Evolutionary conservation across 129 eudicot genomes (phyloP), one percentile per base, ranked within the genome.

Genomic region (Artemisia argyi): DNA sequence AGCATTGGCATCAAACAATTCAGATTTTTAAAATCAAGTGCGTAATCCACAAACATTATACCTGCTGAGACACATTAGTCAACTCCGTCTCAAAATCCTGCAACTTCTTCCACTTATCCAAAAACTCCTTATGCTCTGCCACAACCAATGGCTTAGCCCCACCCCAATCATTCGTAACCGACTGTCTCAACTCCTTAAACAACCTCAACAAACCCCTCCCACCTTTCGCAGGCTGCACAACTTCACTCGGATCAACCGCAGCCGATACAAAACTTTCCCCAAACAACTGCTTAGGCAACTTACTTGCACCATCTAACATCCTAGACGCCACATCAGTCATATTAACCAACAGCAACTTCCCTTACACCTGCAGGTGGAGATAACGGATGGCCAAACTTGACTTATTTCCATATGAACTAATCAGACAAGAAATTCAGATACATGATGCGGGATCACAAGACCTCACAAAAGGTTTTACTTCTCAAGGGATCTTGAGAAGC

Each of bases 141-240:
- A 88, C 84, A 16, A 88, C 76, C 0, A 86, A 69, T 0, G 97
- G 96, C 84, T 80, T 95, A 2, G 78, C 30, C 19, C 73, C 90
- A 10, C 97, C 88, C 96, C 97, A 90, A 77, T 90, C 99, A 67
- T 90, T 84, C 0, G 83, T 66, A 44, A 95, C 93, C 6, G 96
- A 85, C 76, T 94, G 99, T 83, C 85, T 94, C 86, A 94, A 78
- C 88, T 94, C 99, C 86, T 79, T 94, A 57, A 94, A 88, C n/a
- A 90, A 50, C 83, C 97, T 82, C 84, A 94, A 75, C 79, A 90
- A 83, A 80, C 90, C 97, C 81, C 90, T 83, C 66, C 99, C 97
- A 11, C 96, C 93, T 83, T 85, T 90, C 0, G 91, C 96, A 1
- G 96, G 91, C 75, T 82, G 92, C 2, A 66, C 71, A 72, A 83